A percentile compares a stretch with the other conserved stretches of the same genome.
These are phyloP conservation scores for Umbelopsis ramanniana DNA, from an alignment of 192 early-diverging fungal genomes.

Conservation along the genomic window DNA sequence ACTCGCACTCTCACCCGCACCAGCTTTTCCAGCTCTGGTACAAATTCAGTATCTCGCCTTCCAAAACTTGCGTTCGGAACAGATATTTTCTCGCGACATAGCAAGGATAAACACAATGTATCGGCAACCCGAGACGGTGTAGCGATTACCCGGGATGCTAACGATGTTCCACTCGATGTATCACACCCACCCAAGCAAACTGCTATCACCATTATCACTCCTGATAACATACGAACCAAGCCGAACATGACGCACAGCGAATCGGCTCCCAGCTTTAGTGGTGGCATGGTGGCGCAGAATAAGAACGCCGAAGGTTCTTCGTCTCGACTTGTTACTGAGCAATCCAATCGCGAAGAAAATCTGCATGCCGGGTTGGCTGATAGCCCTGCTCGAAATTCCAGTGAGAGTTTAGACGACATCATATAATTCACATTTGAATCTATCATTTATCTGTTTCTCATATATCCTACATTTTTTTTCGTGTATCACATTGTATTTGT, in stretches of 20 bases:
- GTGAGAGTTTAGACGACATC: constrained; percentile 2
- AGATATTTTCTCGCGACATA: constrained; percentile 2
- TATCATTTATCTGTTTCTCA: too few relatives aligned
- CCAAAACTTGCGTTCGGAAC: constrained; percentile 7
- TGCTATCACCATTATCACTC: constrained; percentile 29
- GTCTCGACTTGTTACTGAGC: background rate
- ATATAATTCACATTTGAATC: background rate
- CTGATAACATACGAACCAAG: background rate
- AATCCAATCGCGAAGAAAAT: background rate
- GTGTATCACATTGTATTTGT: too few relatives aligned
- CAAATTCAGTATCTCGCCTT: background rate
- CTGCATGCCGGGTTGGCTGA: background rate
- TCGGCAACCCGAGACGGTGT: background rate
- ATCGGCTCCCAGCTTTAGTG: too few relatives aligned
- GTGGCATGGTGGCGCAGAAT: too few relatives aligned
- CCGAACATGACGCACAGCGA: background rate
- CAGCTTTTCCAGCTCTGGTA: constrained; percentile 5
- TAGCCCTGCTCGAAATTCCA: background rate
- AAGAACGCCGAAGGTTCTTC: too few relatives aligned
- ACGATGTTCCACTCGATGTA: background rate
- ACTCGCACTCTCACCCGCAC: constrained; percentile 35
- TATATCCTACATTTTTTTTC: too few relatives aligned
- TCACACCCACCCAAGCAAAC: constrained; percentile 20
- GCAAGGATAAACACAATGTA: background rate
- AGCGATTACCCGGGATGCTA: background rate